Percentiles rank a stretch among this genome's conserved stretches.
phyloP scores from a whole-genome alignment of 2,329 filamentous ascomycete genomes.

The Fusarium anthophilum region DNA sequence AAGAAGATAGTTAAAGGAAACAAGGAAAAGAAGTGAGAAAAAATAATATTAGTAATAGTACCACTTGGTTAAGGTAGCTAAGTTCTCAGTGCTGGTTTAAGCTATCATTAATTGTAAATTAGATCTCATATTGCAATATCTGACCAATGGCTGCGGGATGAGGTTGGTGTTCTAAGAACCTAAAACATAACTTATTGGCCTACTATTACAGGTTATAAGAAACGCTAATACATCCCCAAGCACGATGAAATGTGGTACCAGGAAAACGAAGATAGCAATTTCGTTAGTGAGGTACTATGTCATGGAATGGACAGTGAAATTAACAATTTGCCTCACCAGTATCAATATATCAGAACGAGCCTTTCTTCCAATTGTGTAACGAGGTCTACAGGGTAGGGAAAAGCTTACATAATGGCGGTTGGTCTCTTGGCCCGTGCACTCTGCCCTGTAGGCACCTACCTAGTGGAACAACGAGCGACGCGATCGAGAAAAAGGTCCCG shows the following conservation, averaged over 20 bases:
- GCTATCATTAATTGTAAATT: background rate
- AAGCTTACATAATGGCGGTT: conserved; percentile 31
- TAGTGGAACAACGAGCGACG: conserved; percentile 40
- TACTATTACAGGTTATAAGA: too few species aligned
- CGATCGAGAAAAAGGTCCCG: conserved; percentile 45
- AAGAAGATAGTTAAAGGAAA: background rate
- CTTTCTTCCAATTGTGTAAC: too few species aligned
- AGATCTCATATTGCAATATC: background rate
- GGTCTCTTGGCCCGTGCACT: conserved; percentile 12
- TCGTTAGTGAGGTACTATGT: too few species aligned
- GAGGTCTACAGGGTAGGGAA: conserved; percentile 20
- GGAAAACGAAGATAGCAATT: too few species aligned
- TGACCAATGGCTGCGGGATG: background rate
- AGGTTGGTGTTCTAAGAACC: background rate
- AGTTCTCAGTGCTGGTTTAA: background rate
- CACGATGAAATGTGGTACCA: too few species aligned
- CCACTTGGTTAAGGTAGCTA: background rate
- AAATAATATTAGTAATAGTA: background rate
- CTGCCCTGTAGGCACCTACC: conserved; percentile 17
- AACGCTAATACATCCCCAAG: too few species aligned
- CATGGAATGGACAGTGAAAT: too few species aligned
- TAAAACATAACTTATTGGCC: background rate
- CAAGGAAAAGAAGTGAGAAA: background rate
- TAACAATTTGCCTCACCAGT: too few species aligned
- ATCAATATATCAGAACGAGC: too few species aligned